Evolutionary conservation across 1,139 yeast species (phyloP), one percentile per base, ranked within the genome.

Genomic region (Suhomyces ambrosiae): DNA sequence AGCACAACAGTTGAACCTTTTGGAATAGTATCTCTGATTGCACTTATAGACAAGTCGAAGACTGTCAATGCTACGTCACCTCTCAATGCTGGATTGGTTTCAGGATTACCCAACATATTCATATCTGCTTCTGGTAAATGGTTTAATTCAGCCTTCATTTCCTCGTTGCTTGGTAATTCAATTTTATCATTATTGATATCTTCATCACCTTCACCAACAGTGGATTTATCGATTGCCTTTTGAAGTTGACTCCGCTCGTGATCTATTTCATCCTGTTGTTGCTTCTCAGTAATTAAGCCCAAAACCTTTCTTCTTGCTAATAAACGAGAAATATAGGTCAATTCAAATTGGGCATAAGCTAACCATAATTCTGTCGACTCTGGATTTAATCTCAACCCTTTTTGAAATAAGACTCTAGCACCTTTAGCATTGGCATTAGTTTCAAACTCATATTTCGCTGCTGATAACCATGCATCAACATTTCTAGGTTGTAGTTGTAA

Each of bases 371-470:
- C 77, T 12, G 71, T 60, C 2, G 84, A 77, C 35, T 87, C 92
- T 5, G 85, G 76, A 56, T 92, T 90, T 57, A 94, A 84, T 57
- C 96, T 75, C 32, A 94, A 69, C 23, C 85, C 95, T 49, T 87
- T 77, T 60, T 90, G 97, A 63, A 90, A 82, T 31, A 92, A 73
- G 9, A 79, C 77, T 62, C 99, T 76, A 12, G 97, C 94, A 30
- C 95, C 94, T 55, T 85, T 80, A 37, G 95, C 89, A 52, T 89
- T 86, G 34, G 92, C 86, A 61, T 92, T 89, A 28, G 76, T 76
- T 52, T 92, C 96, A 53, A 87, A 82, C 63, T 94, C 97, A 61
- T 88, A 89, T 57, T 87, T 87, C 32, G 97, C 97, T 16, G 97
- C 97, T 53, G 89, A 79, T 36, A 92, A 78, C 98, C 98, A 94